Conservation (phyloP, 768 basidiomycete genomes). For the Megacollybia marginata region DNA sequence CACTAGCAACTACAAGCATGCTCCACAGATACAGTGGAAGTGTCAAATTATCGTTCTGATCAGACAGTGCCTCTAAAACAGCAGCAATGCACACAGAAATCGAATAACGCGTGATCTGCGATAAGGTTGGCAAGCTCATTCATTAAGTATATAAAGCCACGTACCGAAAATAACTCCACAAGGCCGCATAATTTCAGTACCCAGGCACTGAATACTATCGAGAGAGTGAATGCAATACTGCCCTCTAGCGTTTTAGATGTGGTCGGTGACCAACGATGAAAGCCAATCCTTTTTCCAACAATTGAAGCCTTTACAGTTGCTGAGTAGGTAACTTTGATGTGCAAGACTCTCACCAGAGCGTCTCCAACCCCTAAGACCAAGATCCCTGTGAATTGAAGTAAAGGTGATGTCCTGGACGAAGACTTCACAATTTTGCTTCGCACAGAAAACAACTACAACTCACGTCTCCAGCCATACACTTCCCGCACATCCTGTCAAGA, state of each 20-base stretch:
- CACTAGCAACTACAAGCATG: conserved; percentile 54
- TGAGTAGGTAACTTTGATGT: not conserved
- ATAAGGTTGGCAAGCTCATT: not conserved
- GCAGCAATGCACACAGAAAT: conserved; percentile 57
- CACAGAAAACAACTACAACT: conserved; percentile 30
- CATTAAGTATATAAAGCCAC: conserved; percentile 18
- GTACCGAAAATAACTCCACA: conserved; percentile 71
- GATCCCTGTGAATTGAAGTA: conserved; percentile 74
- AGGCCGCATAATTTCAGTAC: conserved; percentile 63
- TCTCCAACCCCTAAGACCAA: conserved; percentile 90
- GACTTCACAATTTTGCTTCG: not conserved
- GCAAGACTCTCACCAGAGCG: conserved; percentile 58
- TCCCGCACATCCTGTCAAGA: conserved; percentile 91
- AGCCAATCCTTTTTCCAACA: conserved; percentile 79
- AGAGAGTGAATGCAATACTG: conserved; percentile 70
- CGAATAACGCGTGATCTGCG: conserved; percentile 61
- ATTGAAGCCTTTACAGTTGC: conserved; percentile 66
- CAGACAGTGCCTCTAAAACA: conserved; percentile 82
- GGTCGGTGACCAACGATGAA: conserved; percentile 74
- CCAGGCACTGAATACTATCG: conserved; percentile 65
- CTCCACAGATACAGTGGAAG: conserved; percentile 97
- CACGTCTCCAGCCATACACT: conserved; percentile 94
- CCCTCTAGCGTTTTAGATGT: conserved; percentile 91
- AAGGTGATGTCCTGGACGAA: conserved; percentile 28
- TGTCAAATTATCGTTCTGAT: conserved; percentile 96